Conservation (phyloP, 1,139 yeast genomes). For the Petasospora fabianii region DNA sequence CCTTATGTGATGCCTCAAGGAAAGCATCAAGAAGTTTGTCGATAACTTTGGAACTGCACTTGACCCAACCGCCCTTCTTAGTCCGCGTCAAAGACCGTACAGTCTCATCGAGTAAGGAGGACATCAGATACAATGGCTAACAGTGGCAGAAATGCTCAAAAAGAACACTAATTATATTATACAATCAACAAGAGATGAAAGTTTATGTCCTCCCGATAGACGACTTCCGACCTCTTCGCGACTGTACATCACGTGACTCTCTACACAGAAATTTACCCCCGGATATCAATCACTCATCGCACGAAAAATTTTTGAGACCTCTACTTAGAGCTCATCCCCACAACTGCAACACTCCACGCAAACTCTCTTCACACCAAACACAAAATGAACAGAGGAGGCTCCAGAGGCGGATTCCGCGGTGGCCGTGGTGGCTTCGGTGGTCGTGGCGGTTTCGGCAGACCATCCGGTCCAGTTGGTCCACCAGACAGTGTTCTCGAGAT, state of each 20-base stretch:
- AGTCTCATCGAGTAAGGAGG: background rate
- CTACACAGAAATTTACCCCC: background rate
- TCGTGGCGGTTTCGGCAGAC: constrained; percentile 40
- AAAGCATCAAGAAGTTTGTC: constrained; percentile 6
- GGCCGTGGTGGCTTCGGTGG: constrained; percentile 52
- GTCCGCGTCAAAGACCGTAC: background rate
- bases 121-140: no score
- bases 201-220: background rate
- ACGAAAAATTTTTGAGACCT: background rate
- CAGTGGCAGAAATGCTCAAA: no score
- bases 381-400: constrained; percentile 47
- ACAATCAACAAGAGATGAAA: background rate
- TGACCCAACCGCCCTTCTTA: constrained; percentile 4
- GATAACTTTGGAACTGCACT: constrained; percentile 7
- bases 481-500: constrained; percentile 93
- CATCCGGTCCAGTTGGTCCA: constrained; percentile 59
- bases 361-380: background rate
- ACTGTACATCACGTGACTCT: background rate
- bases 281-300: background rate
- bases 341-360: background rate
- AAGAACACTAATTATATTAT: no score
- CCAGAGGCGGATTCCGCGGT: constrained; percentile 66
- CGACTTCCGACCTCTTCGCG: background rate
- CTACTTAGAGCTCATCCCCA: background rate
- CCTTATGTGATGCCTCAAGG: background rate